These are phyloP conservation scores for Clitopilus passeckerianus DNA, from an alignment of 768 basidiomycete species.

Conservation along the genomic window DNA sequence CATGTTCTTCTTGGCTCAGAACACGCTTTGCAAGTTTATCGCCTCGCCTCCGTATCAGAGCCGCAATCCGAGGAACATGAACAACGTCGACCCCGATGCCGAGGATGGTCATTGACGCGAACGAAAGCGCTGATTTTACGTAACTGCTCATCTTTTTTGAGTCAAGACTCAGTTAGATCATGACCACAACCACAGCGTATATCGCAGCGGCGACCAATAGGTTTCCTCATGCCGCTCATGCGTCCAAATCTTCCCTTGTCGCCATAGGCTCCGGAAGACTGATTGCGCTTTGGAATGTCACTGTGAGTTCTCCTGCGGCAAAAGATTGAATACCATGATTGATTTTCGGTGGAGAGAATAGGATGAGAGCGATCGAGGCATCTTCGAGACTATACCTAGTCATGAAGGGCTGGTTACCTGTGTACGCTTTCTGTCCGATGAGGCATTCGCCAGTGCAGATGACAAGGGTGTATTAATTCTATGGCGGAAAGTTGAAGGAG, in stretches of 20 bases:
- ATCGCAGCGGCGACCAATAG: slow-evolving; percentile 46
- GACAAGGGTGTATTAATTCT: slow-evolving; percentile 61
- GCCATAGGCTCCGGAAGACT: slow-evolving; percentile 44
- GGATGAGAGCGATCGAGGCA: slow-evolving; percentile 46
- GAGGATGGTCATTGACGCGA: slow-evolving; percentile 48
- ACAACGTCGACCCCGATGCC: slow-evolving; percentile 78
- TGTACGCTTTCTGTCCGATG: slow-evolving; percentile 57
- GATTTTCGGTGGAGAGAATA: slow-evolving; percentile 17
- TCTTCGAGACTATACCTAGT: slow-evolving; percentile 68
- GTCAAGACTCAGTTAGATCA: slow-evolving; percentile 6
- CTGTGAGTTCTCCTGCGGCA: slow-evolving; percentile 20
- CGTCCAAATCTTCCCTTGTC: slow-evolving; percentile 34
- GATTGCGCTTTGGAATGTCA: slow-evolving; percentile 40
- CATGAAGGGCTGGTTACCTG: slow-evolving; percentile 75
- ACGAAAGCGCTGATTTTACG: background rate
- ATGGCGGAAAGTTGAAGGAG: slow-evolving; percentile 52
- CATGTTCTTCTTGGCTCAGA: slow-evolving; percentile 45
- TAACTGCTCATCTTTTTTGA: background rate
- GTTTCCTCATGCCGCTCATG: slow-evolving; percentile 42
- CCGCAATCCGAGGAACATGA: slow-evolving; percentile 58
- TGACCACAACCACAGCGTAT: slow-evolving; percentile 27
- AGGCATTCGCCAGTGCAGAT: slow-evolving; percentile 66
- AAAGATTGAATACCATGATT: background rate
- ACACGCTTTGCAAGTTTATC: slow-evolving; percentile 54
- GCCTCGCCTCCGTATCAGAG: slow-evolving; percentile 46